Evolutionary conservation across 208 protist genomes (phyloP), one percentile per base, ranked within the genome.

Genomic region (Acanthamoeba lenticulata): DNA sequence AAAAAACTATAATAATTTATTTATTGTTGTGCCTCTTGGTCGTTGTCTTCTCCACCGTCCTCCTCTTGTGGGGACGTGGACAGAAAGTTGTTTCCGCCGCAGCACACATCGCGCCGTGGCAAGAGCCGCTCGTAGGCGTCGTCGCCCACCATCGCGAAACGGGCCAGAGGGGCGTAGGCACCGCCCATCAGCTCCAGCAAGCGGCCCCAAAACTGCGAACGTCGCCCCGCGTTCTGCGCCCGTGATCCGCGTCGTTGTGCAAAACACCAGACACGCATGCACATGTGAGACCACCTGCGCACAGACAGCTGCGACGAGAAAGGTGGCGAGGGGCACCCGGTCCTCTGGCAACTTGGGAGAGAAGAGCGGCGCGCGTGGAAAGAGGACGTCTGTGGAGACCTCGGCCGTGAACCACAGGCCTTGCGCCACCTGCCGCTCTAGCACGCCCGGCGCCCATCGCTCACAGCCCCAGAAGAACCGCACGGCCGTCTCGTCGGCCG

Each of bases 401-500:
- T 74, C 65, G 34, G 65, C 65, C n/a, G 38, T 17, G 34, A 74
- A 40, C 65, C 65, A 74, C 24, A 74, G 7, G 32, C 65, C 65
- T 27, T 74, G 65, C 24, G 7, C 34, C 4, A 74, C 9, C 65
- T 74, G 65, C 17, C 65, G n/a, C 34, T 74, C 65, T 11, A 74
- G n/a, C n/a, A 29, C 34, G 2, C 17, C n/a, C 2, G 65, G 65
- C 65, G 65, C 65, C 65, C 65, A 74, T 27, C 65, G 65, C 65
- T 74, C 65, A 27, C 34, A 40, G 65, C 65, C 65, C 65, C 65
- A 74, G n/a, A 74, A 74, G 65, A 74, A 74, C 34, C 65, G 65
- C 65, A 74, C 65, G 2, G 65, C n/a, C 3, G n/a, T 74, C n/a
- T 74, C 65, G 34, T 74, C 65, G 9, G 65, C 34, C n/a, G n/a